phyloP scores from a whole-genome alignment of 345 rosid genomes.

The Lepidium africanum region DNA sequence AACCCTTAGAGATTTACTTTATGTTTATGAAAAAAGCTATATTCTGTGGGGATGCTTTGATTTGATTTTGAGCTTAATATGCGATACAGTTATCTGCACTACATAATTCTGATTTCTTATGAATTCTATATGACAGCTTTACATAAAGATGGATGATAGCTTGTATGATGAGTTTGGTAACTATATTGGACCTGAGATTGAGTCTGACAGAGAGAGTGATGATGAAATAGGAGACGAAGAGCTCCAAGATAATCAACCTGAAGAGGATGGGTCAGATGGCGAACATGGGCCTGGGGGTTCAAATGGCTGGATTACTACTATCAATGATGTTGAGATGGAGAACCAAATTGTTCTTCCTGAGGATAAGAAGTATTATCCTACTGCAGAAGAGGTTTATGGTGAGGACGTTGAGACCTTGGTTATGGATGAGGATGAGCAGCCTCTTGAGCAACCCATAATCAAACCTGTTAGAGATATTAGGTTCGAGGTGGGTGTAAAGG shows the following conservation, averaged over 20 bases:
- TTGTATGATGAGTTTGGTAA: slow-evolving; percentile 97
- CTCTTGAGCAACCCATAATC: slow-evolving; percentile 85
- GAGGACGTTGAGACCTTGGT: slow-evolving; percentile 92
- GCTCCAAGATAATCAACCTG: slow-evolving; percentile 42
- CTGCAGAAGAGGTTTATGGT: slow-evolving; percentile 97
- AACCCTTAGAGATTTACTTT: background rate
- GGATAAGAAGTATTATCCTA: slow-evolving; percentile 94
- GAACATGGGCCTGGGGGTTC: slow-evolving; percentile 47
- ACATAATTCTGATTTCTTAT: background rate
- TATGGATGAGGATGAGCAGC: slow-evolving; percentile 94
- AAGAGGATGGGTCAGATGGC: slow-evolving; percentile 48
- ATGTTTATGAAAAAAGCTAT: background rate
- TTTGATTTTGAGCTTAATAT: background rate
- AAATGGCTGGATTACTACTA: slow-evolving; percentile 78
- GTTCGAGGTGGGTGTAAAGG: slow-evolving; percentile 94
- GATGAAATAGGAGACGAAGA: slow-evolving; percentile 67
- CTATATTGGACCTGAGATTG: slow-evolving; percentile 95
- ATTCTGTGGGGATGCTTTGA: background rate
- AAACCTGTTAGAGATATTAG: slow-evolving; percentile 76
- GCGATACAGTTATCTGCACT: background rate
- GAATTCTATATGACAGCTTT: slow-evolving; percentile 6
- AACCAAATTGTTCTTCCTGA: slow-evolving; percentile 94
- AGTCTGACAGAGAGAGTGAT: slow-evolving; percentile 81
- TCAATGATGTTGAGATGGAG: slow-evolving; percentile 79
- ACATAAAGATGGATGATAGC: slow-evolving; percentile 74